phyloP scores from a whole-genome alignment of 2,329 filamentous ascomycete species.

The Ceratocystiopsis sp. region DNA sequence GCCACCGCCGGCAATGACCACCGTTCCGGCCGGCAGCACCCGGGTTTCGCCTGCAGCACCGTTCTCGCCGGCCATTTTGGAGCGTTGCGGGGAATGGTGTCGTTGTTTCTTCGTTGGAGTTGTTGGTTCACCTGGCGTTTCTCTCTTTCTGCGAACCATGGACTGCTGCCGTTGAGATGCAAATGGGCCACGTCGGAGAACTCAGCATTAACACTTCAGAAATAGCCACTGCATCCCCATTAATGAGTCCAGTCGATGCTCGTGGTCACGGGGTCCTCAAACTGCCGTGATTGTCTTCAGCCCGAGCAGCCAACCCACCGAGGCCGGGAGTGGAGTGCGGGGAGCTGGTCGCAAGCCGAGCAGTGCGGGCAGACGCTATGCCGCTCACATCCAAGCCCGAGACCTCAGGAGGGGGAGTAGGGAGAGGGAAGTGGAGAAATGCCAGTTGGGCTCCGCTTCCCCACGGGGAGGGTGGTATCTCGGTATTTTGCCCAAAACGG shows the following conservation, averaged over 20 bases:
- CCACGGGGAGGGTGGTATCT: too few relatives aligned
- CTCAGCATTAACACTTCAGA: too few relatives aligned
- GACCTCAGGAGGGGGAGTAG: too few relatives aligned
- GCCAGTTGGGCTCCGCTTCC: too few relatives aligned
- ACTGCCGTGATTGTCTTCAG: too few relatives aligned
- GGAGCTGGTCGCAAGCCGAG: not conserved
- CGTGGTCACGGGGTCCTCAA: not conserved
- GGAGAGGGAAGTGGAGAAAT: too few relatives aligned
- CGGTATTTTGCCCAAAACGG: too few relatives aligned
- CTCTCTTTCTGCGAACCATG: not conserved
- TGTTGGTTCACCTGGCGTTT: too few relatives aligned
- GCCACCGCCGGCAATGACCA: conserved; percentile 4
- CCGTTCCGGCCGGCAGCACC: not conserved
- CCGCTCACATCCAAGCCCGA: not conserved
- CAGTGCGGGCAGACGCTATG: not conserved
- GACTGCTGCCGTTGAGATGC: not conserved
- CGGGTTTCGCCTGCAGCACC: not conserved
- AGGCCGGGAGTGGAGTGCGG: not conserved
- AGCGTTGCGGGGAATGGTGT: not conserved
- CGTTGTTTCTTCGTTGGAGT: too few relatives aligned
- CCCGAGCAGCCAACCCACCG: not conserved
- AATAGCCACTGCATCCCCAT: too few relatives aligned
- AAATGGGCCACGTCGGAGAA: too few relatives aligned
- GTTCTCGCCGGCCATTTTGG: not conserved
- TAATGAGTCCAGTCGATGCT: too few relatives aligned